A percentile compares a stretch with the other conserved stretches of the same genome.
phyloP scores from a whole-genome alignment of 441 rosid species.

The Erodium texanum region DNA sequence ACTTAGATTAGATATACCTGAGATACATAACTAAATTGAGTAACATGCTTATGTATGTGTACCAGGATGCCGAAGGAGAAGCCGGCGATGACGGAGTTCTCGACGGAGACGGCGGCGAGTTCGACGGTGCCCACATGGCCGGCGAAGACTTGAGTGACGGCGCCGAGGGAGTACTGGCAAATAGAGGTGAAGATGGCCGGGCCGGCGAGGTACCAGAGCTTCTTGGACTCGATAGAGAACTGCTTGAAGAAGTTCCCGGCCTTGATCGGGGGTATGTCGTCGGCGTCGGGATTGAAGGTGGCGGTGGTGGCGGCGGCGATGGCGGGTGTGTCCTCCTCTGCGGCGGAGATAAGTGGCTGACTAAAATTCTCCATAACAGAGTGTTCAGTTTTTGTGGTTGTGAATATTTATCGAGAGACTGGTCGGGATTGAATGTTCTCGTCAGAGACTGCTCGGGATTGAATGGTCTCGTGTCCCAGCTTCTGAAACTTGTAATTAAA shows the following conservation, averaged over 20 bases:
- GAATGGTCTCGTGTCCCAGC: too few relatives aligned
- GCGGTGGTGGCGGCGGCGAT: background rate
- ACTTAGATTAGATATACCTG: too few relatives aligned
- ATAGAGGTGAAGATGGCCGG: conserved; percentile 33
- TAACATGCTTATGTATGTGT: background rate
- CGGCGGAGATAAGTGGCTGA: conserved; percentile 3
- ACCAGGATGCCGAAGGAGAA: conserved; percentile 33
- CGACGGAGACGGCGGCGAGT: conserved; percentile 32
- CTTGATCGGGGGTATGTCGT: conserved; percentile 24
- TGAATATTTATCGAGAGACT: too few relatives aligned
- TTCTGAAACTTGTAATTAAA: too few relatives aligned
- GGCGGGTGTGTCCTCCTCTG: background rate
- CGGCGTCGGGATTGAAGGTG: conserved; percentile 12
- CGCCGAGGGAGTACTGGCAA: conserved; percentile 32
- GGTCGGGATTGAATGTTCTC: too few relatives aligned
- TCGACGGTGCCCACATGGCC: conserved; percentile 29
- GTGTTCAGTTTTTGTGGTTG: too few relatives aligned
- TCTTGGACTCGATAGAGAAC: conserved; percentile 26
- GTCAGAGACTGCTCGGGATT: too few relatives aligned
- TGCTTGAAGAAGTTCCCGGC: conserved; percentile 23
- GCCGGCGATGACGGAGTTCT: conserved; percentile 32
- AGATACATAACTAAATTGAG: background rate
- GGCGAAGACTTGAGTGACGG: conserved; percentile 28
- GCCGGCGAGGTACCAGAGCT: conserved; percentile 33
- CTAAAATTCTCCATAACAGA: conserved; percentile 11